Base-by-base conservation (phyloP, 805 yeast species). In the Grigorovia yakushimaensis region DNA sequence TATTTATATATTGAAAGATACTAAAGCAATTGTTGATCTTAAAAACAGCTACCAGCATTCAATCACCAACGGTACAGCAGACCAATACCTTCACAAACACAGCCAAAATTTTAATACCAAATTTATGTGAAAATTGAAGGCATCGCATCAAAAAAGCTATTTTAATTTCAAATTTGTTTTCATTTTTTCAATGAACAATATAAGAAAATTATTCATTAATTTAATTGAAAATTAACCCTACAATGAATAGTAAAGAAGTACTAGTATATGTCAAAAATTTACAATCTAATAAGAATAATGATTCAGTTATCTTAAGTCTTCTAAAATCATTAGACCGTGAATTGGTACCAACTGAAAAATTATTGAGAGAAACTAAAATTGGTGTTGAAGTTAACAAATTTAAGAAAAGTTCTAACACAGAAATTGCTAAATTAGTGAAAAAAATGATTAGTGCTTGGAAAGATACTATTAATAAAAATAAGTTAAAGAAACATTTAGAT, bases 371-470 rank as follows among this genome's bases (percentile, higher is more conserved):
- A 59, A 93, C 98, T 8, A 88, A 88, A 65, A 91, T 93, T n/a
- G 98, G 98, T 53, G 91, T 93, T 17, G 91, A 89, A 8, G 97
- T 93, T 39, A 93, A 93, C 69, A 88, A 87, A 66, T 79, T 84
- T 58, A 79, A 95, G 53, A 68, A 85, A 8, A 79, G 81, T 42
- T 60, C 67, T 27, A 86, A 84, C 64, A 51, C 75, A 20, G 94
- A 88, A 55, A 65, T 93, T 42, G 72, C 82, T 11, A 67, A 73
- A 2, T 67, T 84, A 39, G 98, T 91, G 36, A 86, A 85, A 64
- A 79, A 78, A 55, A 85, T 89, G 70, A 88, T 93, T 57, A 77
- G 79, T 55, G 72, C 74, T 36, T 93, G 98, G 98, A 88, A 88
- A 61, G 97, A 91, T 53, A 81, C 81, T 45, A 95, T 91, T 15